Evolutionary conservation across 805 yeast genomes (phyloP), one percentile per base, ranked within the genome.

Genomic region (Kuraishia piskuri): DNA sequence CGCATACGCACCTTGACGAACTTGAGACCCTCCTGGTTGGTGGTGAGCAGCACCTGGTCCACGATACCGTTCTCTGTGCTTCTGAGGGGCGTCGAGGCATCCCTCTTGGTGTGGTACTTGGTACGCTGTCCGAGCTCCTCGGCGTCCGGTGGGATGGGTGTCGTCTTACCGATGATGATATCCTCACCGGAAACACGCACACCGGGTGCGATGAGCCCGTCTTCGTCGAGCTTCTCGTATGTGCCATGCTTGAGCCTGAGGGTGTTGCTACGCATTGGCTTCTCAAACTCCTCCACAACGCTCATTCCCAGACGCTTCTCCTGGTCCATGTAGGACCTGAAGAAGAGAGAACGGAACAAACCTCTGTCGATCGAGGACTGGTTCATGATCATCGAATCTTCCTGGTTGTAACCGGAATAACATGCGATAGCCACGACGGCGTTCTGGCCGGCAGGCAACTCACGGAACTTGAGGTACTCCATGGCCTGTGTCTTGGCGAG

Each of bases 341-440:
- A 94, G 74, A 92, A 94, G 66, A 94, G 77, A 10, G 97, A 90
- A 72, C 99, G 79, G 78, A 94, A 94, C 63, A 94, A 75, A 54
- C 99, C 99, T 65, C 98, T 79, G 71, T 94, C 99, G 67, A 94
- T 94, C 40, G 96, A 88, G 10, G 96, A 86, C 76, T 94, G 99
- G 70, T 94, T 94, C 99, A 94, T 94, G 75, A 94, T 94, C 94
- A 94, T 90, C 46, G 99, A 94, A 86, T 94, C 99, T 86, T 94
- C 99, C 78, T 94, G 99, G 72, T 94, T 94, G 73, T 94, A 94
- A 66, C 99, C 99, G 46, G 96, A 88, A 73, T 94, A 94, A 80
- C 99, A 94, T 48, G 96, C 82, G 78, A 94, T 94, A 25, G 99
- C 99, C 49, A 94, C 99, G 71, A 94, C 84, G 24, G 99, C 99